phyloP scores from a whole-genome alignment of 208 protist species.

The Giardia muris region DNA sequence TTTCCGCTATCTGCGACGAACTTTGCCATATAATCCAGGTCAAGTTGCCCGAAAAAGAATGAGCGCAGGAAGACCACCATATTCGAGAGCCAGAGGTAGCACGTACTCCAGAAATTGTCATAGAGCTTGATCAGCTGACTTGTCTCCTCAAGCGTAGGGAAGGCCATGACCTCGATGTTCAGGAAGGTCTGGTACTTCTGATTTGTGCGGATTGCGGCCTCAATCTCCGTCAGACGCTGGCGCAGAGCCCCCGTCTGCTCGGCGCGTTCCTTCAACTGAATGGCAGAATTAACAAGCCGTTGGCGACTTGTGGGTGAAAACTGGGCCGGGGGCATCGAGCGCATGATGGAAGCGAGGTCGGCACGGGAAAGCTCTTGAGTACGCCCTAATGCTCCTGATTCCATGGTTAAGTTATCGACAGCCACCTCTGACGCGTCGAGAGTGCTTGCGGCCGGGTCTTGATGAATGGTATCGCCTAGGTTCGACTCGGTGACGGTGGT shows the following conservation, averaged over 20 bases:
- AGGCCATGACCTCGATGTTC: neutral
- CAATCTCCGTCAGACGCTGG: neutral
- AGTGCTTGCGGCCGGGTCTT: neutral
- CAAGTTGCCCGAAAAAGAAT: conserved; percentile 15
- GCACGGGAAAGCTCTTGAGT: neutral
- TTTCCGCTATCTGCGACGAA: conserved; percentile 9
- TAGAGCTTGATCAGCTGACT: neutral
- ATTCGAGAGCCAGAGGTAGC: neutral
- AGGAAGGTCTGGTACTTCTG: conserved; percentile 4
- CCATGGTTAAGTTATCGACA: neutral
- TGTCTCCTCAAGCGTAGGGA: neutral
- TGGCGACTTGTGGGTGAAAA: neutral
- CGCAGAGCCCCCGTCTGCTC: neutral
- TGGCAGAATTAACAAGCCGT: neutral
- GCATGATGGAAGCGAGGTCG: neutral
- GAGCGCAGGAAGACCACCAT: neutral
- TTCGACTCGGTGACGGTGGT: neutral
- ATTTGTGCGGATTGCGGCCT: neutral
- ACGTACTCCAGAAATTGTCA: neutral
- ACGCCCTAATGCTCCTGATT: neutral
- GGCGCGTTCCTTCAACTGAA: neutral
- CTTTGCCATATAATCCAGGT: neutral
- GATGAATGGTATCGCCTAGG: neutral
- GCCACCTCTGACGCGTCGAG: neutral
- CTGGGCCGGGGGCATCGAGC: neutral